A percentile compares a stretch with the other conserved stretches of the same genome.
Conservation (phyloP, 2,329 filamentous ascomycete species). For the Aspergillus piperis region DNA sequence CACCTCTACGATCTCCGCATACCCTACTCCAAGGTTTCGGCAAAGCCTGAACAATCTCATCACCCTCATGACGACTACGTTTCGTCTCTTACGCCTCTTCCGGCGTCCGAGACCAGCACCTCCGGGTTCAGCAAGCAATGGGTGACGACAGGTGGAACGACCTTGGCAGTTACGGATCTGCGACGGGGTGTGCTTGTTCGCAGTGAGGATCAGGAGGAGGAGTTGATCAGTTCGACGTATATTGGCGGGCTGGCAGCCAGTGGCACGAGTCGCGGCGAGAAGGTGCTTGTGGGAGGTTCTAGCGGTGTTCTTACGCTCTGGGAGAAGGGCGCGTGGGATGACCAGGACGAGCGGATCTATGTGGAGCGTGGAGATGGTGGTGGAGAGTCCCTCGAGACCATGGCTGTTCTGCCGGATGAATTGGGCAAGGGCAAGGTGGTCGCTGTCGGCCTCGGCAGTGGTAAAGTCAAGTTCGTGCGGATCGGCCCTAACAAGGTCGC, state of each 20-base stretch:
- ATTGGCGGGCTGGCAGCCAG: constrained; percentile 72
- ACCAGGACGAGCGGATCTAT: constrained; percentile 85
- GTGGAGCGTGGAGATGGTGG: constrained; percentile 65
- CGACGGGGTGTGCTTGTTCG: constrained; percentile 81
- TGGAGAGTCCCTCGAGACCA: constrained; percentile 78
- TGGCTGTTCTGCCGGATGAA: constrained; percentile 70
- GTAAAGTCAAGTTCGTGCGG: constrained; percentile 73
- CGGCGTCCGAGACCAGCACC: constrained; percentile 75
- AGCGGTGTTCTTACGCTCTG: constrained; percentile 86
- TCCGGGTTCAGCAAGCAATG: constrained; percentile 92
- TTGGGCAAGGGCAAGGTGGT: constrained; percentile 66
- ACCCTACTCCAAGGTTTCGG: constrained; percentile 54
- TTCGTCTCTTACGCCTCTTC: constrained; percentile 81
- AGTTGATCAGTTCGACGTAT: constrained; percentile 78
- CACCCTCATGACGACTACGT: constrained; percentile 91
- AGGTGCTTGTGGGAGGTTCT: constrained; percentile 74
- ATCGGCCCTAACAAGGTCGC: constrained; percentile 73
- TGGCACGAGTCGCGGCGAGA: constrained; percentile 69
- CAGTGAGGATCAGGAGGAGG: constrained; percentile 93
- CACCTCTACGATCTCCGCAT: constrained; percentile 83
- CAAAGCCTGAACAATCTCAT: constrained; percentile 75
- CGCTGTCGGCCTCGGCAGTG: constrained; percentile 79
- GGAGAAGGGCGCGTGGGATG: constrained; percentile 94
- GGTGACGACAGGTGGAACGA: constrained; percentile 89
- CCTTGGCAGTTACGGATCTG: constrained; percentile 85